Percentiles rank a stretch among this genome's conserved stretches.
Conservation (phyloP, 108 stramenopile species). For the Nitzschia inconspicua region DNA sequence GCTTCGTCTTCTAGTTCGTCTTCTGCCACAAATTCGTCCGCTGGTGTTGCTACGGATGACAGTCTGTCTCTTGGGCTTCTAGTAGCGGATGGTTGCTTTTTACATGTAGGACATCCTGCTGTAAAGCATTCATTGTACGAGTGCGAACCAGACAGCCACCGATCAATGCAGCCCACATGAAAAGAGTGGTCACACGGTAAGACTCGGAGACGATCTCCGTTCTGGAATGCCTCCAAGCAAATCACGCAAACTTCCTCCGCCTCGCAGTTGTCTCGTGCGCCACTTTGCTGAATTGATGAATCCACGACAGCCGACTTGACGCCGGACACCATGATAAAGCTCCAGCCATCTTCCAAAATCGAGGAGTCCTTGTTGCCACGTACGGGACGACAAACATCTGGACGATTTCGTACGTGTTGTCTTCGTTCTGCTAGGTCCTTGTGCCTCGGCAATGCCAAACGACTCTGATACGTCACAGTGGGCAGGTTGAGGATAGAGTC, state of each 20-base stretch:
- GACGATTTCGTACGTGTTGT: not conserved
- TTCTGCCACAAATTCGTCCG: not conserved
- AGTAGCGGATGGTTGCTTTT: slow-evolving; percentile 27
- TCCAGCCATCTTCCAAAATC: slow-evolving; percentile 16
- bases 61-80: not conserved
- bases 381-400: too few relatives aligned
- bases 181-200: slow-evolving; percentile 84
- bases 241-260: slow-evolving; percentile 55
- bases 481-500: slow-evolving; percentile 58
- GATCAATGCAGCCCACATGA: slow-evolving; percentile 80
- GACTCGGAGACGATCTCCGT: slow-evolving; percentile 77
- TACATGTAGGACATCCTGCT: slow-evolving; percentile 73
- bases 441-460: too few relatives aligned
- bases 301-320: not conserved
- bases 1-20: too few relatives aligned
- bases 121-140: slow-evolving; percentile 52
- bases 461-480: slow-evolving; percentile 49
- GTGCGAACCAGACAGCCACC: slow-evolving; percentile 59
- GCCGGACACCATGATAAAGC: slow-evolving; percentile 25
- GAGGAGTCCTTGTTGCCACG: not conserved
- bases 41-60: not conserved
- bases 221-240: slow-evolving; percentile 63
- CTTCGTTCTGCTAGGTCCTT: not conserved
- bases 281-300: not conserved
- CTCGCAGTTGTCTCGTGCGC: not conserved